Evolutionary conservation across 2,329 filamentous ascomycete species (phyloP).

Genomic region (Diaporthe nobilis): DNA sequence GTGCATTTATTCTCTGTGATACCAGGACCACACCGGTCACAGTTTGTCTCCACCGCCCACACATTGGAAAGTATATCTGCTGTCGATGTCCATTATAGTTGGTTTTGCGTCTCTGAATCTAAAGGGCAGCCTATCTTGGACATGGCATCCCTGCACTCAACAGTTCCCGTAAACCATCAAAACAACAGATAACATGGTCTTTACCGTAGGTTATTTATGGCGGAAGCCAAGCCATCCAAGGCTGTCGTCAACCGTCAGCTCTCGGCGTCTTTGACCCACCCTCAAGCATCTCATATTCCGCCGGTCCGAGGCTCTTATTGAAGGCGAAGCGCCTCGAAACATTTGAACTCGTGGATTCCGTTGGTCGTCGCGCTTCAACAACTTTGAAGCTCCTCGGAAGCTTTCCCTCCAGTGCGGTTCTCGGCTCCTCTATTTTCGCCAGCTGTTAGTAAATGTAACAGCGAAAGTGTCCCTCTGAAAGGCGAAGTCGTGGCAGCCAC

Average conservation of each 20-base stretch:
- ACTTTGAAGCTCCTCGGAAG: not conserved
- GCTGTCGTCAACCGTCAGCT: not conserved
- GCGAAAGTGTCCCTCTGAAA: no score
- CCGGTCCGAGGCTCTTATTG: not conserved
- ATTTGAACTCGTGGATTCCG: fast-evolving
- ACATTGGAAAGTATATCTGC: no score
- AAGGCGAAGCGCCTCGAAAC: not conserved
- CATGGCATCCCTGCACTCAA: no score
- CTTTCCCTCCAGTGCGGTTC: not conserved
- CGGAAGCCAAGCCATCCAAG: not conserved
- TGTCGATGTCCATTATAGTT: no score
- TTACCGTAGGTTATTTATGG: no score
- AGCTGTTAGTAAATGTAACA: fast-evolving
- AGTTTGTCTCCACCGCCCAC: no score
- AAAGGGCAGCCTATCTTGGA: no score
- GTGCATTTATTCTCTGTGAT: no score
- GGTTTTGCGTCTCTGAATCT: no score
- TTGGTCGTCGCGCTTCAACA: not conserved
- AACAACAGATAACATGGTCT: no score
- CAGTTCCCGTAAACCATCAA: no score
- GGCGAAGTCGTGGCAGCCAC: not conserved
- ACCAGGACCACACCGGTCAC: no score
- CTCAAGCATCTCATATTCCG: not conserved
- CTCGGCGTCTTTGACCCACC: not conserved
- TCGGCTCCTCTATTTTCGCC: not conserved